Base-by-base conservation (phyloP, 139 green algal genomes). In the Zygnema cylindricum region DNA sequence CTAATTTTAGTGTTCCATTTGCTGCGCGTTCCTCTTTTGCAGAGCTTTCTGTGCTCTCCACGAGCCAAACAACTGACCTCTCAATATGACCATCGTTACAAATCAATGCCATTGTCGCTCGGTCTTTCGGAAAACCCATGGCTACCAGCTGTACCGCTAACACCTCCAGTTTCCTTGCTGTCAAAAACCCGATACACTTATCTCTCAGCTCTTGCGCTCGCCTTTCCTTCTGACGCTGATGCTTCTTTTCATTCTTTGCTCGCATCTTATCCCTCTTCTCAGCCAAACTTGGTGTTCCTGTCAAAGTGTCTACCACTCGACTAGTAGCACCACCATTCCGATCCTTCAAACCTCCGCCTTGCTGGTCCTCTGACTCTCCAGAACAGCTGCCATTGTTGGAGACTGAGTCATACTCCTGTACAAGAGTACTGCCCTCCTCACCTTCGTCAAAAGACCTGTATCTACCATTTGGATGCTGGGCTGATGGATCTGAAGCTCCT, bases 201-300 rank as follows among this genome's bases (percentile, higher is more conserved):
- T 91, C 86, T 54, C 42, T 71, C 55, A 91, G 43, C 71, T 91
- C 86, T 43, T 83, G 79, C 16, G 86, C 86, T 32, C 85, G 43
- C 30, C 84, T 33, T 78, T 91, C 86, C 81, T 88, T 91, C 39
- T 91, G 86, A 25, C 86, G 36, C 35, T 69, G 81, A 49, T 91
- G 86, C 83, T 91, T 91, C 81, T 91, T 91, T 69, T 91, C 86
- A 32, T 91, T 91, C 81, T 83, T 89, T 25, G 69, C 63, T n/a
- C 86, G 81, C 32, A 88, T 90, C 55, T 91, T 91, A 11, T 91
- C 86, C 86, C 84, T 33, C 42, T 91, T 91, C 33, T 88, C 81
- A 89, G 71, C 36, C 38, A 42, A 16, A 16, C 71, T 16, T 41
- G 36, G 16, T 25, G 36, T 16, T 7, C 71, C 71, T 30, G 71